Conservation (phyloP, 176 grass and related monocot genomes). For the Avena insularis region DNA sequence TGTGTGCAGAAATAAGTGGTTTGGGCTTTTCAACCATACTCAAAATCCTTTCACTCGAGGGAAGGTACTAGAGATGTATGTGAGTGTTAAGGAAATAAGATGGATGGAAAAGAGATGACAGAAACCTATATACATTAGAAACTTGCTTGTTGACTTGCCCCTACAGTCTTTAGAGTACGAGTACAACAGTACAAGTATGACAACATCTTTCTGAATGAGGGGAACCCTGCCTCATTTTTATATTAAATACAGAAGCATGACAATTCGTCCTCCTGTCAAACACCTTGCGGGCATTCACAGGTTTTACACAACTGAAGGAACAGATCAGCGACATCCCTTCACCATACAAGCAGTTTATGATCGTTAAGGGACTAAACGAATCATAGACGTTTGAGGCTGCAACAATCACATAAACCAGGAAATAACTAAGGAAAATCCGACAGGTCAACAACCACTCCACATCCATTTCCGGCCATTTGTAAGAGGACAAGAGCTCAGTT, state of each 20-base stretch:
- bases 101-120: background rate
- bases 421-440: constrained; percentile 29
- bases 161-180: background rate
- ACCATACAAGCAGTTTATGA: background rate
- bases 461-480: constrained; percentile 26
- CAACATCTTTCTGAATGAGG: background rate
- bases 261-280: background rate
- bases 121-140: background rate
- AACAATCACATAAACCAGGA: background rate
- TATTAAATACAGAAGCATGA: background rate
- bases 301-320: background rate
- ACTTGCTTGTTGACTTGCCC: background rate
- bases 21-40: background rate
- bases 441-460: constrained; percentile 2
- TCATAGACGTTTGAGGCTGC: background rate
- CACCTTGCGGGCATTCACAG: background rate
- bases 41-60: background rate
- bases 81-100: background rate
- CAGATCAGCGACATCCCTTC: background rate
- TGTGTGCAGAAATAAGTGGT: background rate
- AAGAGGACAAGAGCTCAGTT: constrained; percentile 24
- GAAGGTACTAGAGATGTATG: background rate
- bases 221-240: background rate
- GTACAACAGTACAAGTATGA: background rate
- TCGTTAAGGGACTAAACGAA: constrained; percentile 3